Evolutionary conservation across 2,329 filamentous ascomycete species (phyloP), one percentile per base, ranked within the genome.

Genomic region (Aplosporella prunicola): DNA sequence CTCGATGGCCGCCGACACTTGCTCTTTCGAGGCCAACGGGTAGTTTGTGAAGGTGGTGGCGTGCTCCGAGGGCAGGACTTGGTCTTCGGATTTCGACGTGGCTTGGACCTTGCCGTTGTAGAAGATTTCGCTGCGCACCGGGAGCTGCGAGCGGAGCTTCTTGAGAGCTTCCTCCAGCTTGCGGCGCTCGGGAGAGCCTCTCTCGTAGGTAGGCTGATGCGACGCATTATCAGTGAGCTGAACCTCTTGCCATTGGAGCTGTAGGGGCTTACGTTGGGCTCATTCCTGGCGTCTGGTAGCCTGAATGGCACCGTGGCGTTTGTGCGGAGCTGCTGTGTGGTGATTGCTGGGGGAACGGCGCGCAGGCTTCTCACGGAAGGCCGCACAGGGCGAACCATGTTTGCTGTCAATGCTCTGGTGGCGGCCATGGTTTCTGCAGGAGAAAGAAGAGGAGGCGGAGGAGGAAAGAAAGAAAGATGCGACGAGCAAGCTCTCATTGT

Each of bases 1-100:
- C 17, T 85, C 76, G 51, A 96, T 95, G 37, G 89, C 87, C 24
- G 69, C 69, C 44, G 76, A 71, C 46, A 96, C 82, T 52, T 96
- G 80, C 46, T 75, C 69, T 18, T 79, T 65, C 31, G 78, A 80
- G 41, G 89, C 89, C 47, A 83, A 81, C 47, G 87, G 85, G 68
- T 91, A 95, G 39, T 75, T 82, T 31, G 89, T 89, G 41, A 96
- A 71, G 6, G 76, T 71, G 29, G 76, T 72, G 43, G 74, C 68
- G 63, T 95, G 87, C 41, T 53, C 48, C 14, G 49, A 46, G 4
- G 52, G 52, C 24, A 55, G 37, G 14, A 49, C 49, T 32, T 55
- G 52, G 15, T 52, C 48, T 46, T 45, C 49, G 16, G 50, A 49
- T 16, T 45, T 50, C 10, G 41, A 37, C 15, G 45, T 39, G 8